Percentiles rank a stretch among this genome's conserved stretches.
phyloP scores from a whole-genome alignment of 2,329 filamentous ascomycete species.

The Exophiala sp. region DNA sequence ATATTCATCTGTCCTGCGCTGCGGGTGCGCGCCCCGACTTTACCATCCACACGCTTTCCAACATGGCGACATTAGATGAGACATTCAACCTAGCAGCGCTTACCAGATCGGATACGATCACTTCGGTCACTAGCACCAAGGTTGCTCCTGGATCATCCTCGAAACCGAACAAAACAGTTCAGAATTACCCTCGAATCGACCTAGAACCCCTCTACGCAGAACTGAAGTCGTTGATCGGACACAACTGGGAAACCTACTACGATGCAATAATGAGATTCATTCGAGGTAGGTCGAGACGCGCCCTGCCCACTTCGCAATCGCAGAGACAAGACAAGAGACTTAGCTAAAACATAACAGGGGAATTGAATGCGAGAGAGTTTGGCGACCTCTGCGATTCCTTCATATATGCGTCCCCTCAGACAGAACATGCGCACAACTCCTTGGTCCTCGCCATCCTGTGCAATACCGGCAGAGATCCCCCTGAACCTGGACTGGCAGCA shows the following conservation, averaged over 20 bases:
- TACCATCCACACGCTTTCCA: neutral
- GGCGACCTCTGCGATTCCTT: conserved; percentile 51
- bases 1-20: conserved; percentile 3
- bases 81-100: conserved; percentile 33
- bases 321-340: neutral
- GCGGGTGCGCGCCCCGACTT: conserved; percentile 5
- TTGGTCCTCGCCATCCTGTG: conserved; percentile 54
- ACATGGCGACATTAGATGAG: conserved; percentile 29
- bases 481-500: conserved; percentile 56
- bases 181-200: conserved; percentile 56
- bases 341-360: conserved; percentile 38
- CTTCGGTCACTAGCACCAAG: conserved; percentile 18
- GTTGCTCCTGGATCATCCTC: conserved; percentile 28
- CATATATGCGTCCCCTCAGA: conserved; percentile 48
- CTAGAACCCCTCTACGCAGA: conserved; percentile 58
- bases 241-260: conserved; percentile 57
- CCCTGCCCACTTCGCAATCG: neutral
- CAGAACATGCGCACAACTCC: conserved; percentile 57
- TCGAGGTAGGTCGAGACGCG: conserved; percentile 42
- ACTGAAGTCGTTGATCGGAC: conserved; percentile 54
- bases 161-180: conserved; percentile 47
- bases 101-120: conserved; percentile 29
- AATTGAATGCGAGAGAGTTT: conserved; percentile 57
- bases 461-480: conserved; percentile 55
- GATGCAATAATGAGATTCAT: conserved; percentile 53